Evolutionary conservation across 1,284 basidiomycete species (phyloP).

Genomic region (Ganoderma boninense): DNA sequence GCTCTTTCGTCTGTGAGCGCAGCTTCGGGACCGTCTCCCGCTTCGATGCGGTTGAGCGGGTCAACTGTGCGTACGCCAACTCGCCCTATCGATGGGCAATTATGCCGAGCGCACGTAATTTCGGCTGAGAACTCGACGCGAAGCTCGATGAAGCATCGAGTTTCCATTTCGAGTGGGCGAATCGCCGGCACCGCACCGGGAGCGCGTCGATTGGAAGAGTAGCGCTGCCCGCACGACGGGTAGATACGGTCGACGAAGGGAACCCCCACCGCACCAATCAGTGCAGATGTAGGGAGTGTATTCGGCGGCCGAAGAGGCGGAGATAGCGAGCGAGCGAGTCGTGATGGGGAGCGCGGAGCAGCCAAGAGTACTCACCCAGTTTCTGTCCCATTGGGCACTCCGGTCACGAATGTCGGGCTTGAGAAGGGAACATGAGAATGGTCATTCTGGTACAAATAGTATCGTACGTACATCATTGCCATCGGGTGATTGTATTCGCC

Average conservation of each 20-base stretch:
- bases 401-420: constrained; percentile 90
- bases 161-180: constrained; percentile 31
- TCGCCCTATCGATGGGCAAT: constrained; percentile 28
- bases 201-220: constrained; percentile 25
- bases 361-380: constrained; percentile 71
- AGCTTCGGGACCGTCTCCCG: not conserved
- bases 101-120: constrained; percentile 27
- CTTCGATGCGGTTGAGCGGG: constrained; percentile 8
- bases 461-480: constrained; percentile 84
- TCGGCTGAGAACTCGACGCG: constrained; percentile 22
- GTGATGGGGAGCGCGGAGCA: constrained; percentile 1
- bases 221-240: constrained; percentile 5
- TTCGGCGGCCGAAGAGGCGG: not conserved
- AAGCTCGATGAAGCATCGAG: constrained; percentile 18
- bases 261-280: not conserved
- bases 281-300: not conserved
- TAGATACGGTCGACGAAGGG: not conserved
- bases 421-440: constrained; percentile 21
- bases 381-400: constrained; percentile 91
- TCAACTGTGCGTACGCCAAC: constrained; percentile 22
- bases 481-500: constrained; percentile 77
- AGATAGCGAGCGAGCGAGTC: constrained; percentile 5
- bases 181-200: constrained; percentile 32
- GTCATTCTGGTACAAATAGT: not conserved
- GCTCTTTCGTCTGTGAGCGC: not conserved